Evolutionary conservation across 2,329 filamentous ascomycete genomes (phyloP).

Genomic region (Lomentospora prolificans): DNA sequence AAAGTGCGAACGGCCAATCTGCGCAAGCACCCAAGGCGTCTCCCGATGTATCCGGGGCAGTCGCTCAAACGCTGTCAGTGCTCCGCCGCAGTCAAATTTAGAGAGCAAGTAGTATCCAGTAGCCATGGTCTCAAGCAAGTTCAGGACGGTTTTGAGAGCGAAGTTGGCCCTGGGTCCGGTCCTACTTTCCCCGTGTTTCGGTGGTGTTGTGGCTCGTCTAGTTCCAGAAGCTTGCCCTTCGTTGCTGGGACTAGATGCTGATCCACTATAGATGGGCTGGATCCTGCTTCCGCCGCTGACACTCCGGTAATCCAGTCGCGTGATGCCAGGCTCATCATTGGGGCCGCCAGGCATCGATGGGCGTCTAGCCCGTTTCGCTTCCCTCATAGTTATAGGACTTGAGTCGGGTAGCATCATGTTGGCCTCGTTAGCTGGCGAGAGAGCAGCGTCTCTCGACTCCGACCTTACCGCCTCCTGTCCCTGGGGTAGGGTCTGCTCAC

Average conservation of each 20-base stretch:
- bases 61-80: slow-evolving; percentile 61
- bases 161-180: slow-evolving; percentile 30
- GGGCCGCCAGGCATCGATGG: too few species aligned
- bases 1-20: slow-evolving; percentile 83
- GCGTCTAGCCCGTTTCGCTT: slow-evolving; percentile 76
- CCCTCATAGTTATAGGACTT: slow-evolving; percentile 36
- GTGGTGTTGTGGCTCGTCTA: neutral
- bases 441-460: neutral
- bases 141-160: slow-evolving; percentile 64
- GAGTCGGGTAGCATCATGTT: neutral
- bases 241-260: neutral
- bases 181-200: neutral
- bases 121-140: slow-evolving; percentile 73
- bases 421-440: neutral
- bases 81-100: slow-evolving; percentile 69
- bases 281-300: neutral
- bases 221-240: neutral
- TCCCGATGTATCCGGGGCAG: slow-evolving; percentile 70
- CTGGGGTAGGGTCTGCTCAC: neutral
- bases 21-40: slow-evolving; percentile 85
- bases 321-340: neutral
- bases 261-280: neutral
- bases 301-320: neutral
- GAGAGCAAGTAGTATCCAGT: slow-evolving; percentile 69
- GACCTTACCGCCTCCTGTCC: neutral